Evolutionary conservation across 495 filamentous ascomycete species (phyloP).

Genomic region (Aspergillus haitiensis): DNA sequence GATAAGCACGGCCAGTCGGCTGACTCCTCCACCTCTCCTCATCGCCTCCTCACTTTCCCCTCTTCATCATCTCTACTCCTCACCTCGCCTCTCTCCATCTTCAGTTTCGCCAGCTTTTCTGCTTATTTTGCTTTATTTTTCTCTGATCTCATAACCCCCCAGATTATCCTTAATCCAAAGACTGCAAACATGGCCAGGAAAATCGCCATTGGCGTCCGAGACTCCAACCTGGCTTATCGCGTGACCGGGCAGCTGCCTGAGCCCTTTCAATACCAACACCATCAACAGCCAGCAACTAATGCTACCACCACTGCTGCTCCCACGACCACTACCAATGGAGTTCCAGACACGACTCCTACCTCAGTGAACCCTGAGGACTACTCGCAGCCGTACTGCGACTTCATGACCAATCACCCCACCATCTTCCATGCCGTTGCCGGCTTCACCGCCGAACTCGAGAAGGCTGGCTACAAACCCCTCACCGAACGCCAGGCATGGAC

Average conservation of each 20-base stretch:
- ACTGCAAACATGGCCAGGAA: slow-evolving; percentile 27
- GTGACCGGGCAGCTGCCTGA: slow-evolving; percentile 23
- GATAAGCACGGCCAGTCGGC: background rate
- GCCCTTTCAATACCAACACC: slow-evolving; percentile 13
- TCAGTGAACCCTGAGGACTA: slow-evolving; percentile 57
- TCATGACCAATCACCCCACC: slow-evolving; percentile 87
- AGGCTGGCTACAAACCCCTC: slow-evolving; percentile 73
- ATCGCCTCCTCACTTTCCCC: slow-evolving; percentile 1
- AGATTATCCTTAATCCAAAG: background rate
- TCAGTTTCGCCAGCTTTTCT: background rate
- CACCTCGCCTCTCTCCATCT: background rate
- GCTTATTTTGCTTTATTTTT: background rate
- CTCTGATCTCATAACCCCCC: background rate
- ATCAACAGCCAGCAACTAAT: slow-evolving; percentile 14
- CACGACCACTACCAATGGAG: slow-evolving; percentile 5
- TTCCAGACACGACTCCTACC: background rate
- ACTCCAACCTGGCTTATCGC: slow-evolving; percentile 29
- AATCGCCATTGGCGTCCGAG: slow-evolving; percentile 18
- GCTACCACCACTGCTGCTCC: slow-evolving; percentile 19
- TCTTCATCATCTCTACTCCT: slow-evolving; percentile 5
- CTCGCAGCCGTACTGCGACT: slow-evolving; percentile 81
- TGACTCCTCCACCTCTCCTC: slow-evolving; percentile 3
- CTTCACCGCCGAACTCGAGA: slow-evolving; percentile 68
- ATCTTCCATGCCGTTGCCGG: slow-evolving; percentile 84
- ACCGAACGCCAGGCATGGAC: slow-evolving; percentile 78